Evolutionary conservation across 2,329 filamentous ascomycete genomes (phyloP).

Genomic region (Fusarium setosum): DNA sequence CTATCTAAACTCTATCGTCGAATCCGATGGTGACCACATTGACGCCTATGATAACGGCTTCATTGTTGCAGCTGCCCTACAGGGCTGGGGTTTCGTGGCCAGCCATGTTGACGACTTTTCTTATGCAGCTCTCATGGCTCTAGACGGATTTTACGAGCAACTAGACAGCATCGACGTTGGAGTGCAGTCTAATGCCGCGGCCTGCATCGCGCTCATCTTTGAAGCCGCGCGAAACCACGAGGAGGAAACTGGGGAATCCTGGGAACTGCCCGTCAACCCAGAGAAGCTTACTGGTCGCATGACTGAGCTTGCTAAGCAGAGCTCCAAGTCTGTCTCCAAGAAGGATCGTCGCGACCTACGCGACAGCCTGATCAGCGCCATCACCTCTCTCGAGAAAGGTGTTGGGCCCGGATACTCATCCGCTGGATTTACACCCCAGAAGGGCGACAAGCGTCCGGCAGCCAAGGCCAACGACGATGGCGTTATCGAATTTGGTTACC

Average conservation of each 20-base stretch:
- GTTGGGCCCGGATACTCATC: conserved; percentile 67
- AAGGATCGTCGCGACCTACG: conserved; percentile 61
- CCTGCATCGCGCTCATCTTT: conserved; percentile 85
- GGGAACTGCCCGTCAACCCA: conserved; percentile 63
- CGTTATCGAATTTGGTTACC: conserved; percentile 63
- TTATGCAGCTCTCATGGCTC: conserved; percentile 74
- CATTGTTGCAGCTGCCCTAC: conserved; percentile 79
- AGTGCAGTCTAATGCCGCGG: conserved; percentile 82
- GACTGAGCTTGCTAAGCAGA: conserved; percentile 58
- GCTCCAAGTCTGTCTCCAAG: conserved; percentile 62
- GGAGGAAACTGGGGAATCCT: conserved; percentile 60
- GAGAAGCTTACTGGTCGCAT: conserved; percentile 60
- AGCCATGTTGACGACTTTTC: conserved; percentile 82
- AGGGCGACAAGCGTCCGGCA: conserved; percentile 56
- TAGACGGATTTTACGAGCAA: conserved; percentile 87
- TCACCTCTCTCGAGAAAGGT: conserved; percentile 65
- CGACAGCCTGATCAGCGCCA: conserved; percentile 61
- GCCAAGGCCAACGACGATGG: conserved; percentile 55
- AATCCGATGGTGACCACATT: conserved; percentile 80
- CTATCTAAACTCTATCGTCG: conserved; percentile 80
- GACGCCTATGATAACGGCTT: conserved; percentile 76
- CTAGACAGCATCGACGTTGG: conserved; percentile 78
- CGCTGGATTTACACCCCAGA: conserved; percentile 53
- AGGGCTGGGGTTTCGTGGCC: conserved; percentile 84
- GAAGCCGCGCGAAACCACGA: conserved; percentile 71